Percentiles rank a stretch among this genome's conserved stretches.
phyloP scores from a whole-genome alignment of 2,329 filamentous ascomycete genomes.

The Alternaria arborescens region DNA sequence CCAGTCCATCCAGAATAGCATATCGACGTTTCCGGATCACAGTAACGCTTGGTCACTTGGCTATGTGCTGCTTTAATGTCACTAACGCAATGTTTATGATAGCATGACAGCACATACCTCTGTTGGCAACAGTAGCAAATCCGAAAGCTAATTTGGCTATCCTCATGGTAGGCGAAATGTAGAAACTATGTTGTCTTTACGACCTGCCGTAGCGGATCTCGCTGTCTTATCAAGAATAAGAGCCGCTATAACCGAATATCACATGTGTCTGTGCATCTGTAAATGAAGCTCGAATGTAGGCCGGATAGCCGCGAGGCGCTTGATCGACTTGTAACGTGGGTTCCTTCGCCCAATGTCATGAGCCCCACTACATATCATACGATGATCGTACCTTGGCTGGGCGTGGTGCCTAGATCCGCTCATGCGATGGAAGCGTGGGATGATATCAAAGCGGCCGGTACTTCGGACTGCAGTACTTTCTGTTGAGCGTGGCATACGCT shows the following conservation, averaged over 20 bases:
- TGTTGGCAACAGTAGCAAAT: conserved; percentile 16
- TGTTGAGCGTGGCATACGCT: conserved; percentile 24
- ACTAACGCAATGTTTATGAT: not conserved
- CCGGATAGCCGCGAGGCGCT: not conserved
- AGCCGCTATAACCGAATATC: conserved; percentile 9
- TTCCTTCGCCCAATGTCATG: conserved; percentile 24
- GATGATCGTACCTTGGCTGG: conserved; percentile 5
- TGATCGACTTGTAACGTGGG: conserved; percentile 13
- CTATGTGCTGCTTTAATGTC: conserved; percentile 16
- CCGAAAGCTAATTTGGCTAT: conserved; percentile 4
- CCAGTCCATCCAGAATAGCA: conserved; percentile 56
- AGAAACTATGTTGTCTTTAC: not conserved
- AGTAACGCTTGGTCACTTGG: conserved; percentile 35
- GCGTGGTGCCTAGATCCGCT: conserved; percentile 13
- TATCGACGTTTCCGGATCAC: conserved; percentile 42
- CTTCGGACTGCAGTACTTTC: conserved; percentile 6
- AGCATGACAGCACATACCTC: conserved; percentile 18
- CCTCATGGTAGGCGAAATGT: conserved; percentile 25
- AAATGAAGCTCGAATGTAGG: conserved; percentile 16
- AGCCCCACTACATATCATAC: conserved; percentile 23
- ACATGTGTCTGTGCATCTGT: conserved; percentile 18
- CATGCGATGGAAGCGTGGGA: conserved; percentile 18
- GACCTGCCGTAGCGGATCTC: conserved; percentile 1
- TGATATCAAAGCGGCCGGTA: not conserved
- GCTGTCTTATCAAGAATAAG: conserved; percentile 23